These are phyloP conservation scores for Senna tora DNA, from an alignment of 306 rosid species.

Conservation along the genomic window DNA sequence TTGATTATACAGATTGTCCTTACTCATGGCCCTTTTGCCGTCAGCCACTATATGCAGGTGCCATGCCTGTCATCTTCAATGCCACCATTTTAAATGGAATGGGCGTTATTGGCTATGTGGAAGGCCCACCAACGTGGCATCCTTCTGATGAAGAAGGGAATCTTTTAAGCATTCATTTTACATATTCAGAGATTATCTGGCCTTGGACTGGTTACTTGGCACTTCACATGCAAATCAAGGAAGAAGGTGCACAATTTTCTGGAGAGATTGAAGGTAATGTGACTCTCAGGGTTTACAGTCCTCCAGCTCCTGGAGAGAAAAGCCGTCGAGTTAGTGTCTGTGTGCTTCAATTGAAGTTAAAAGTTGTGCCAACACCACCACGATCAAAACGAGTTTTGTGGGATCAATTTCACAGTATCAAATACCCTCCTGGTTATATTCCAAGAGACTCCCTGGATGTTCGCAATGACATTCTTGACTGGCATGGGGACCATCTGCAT, in stretches of 20 bases:
- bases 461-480: constrained; percentile 96
- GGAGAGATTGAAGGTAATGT: constrained; percentile 94
- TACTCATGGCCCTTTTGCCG: constrained; percentile 98
- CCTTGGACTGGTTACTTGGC: constrained; percentile 99
- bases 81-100: constrained; percentile 95
- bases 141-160: constrained; percentile 91
- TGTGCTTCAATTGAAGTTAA: constrained; percentile 86
- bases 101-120: constrained; percentile 90
- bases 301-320: constrained; percentile 77
- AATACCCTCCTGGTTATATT: constrained; percentile 97
- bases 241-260: constrained; percentile 84
- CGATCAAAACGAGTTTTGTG: constrained; percentile 86
- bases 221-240: constrained; percentile 95
- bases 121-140: constrained; percentile 86
- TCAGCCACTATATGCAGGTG: constrained; percentile 94
- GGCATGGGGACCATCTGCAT: constrained; percentile 99
- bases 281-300: constrained; percentile 80
- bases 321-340: constrained; percentile 61
- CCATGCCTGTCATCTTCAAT: constrained; percentile 97
- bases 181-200: constrained; percentile 86
- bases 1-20: constrained; percentile 93
- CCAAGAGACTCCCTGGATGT: constrained; percentile 98
- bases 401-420: constrained; percentile 97
- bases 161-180: constrained; percentile 88
- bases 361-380: constrained; percentile 85